Base-by-base conservation (phyloP, 106 monocot genomes). In the Posidonia australis region DNA sequence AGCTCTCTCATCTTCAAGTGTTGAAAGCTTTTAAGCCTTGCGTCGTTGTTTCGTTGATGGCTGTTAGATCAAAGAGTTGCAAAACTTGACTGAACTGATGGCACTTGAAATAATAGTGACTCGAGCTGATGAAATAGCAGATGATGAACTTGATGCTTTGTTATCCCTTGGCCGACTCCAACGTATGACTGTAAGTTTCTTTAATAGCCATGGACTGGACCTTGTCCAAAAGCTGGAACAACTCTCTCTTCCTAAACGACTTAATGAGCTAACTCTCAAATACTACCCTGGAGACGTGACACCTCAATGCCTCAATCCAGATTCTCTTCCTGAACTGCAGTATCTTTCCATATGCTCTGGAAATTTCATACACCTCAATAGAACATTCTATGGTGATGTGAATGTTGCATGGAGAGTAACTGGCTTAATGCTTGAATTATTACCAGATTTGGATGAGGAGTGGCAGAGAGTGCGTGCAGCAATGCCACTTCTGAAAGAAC, bases 271-370 rank as follows among this genome's bases (percentile, higher is more conserved):
- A 12, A 48, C 19, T n/a, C 65, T 65, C 65, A 51, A 49, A 24
- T 65, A 23, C 49, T 65, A 20, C 22, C 65, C 65, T 29, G 65
- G 49, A 46, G 27, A 48, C 24, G 6, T 24, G 21, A 48, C 65
- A 18, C 65, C 65, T 46, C 0, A 13, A 16, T 65, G 49, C 47
- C 49, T 65, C 46, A 65, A 46, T 25, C 65, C 65, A 26, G n/a
- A 9, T 5, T 47, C 65, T 22, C 65, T 65, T 29, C 47, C 65
- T 17, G 3, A 49, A 4, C 26, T 65, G 48, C 47, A 29, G 45
- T 49, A 65, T 17, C 65, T 65, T 28, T 65, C 47, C 25, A n/a
- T 65, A 18, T 65, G 20, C 28, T 27, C 28, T 5, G 45, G 65
- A 26, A 25, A 49, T 27, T 49, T 65, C 48, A 49, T 9, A 16